Evolutionary conservation across 257 asterid species (phyloP).

Genomic region (Knoxia roxburghii): DNA sequence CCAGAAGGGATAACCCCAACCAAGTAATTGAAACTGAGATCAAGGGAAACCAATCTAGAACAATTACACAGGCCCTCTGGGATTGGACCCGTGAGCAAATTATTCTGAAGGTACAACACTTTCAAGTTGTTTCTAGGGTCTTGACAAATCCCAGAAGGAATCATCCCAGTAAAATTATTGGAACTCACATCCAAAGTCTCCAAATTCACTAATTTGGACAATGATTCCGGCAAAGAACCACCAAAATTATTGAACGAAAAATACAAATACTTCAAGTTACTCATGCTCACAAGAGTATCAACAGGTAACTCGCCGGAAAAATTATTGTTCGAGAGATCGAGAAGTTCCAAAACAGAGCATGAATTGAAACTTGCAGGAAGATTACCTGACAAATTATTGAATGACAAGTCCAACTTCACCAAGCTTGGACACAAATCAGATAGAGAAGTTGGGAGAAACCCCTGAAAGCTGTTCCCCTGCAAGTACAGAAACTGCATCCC

Average conservation of each 20-base stretch:
- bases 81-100: slow-evolving; percentile 55
- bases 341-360: slow-evolving; percentile 53
- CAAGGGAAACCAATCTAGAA: slow-evolving; percentile 70
- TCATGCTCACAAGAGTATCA: slow-evolving; percentile 45
- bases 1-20: slow-evolving; percentile 58
- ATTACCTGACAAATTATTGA: slow-evolving; percentile 56
- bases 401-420: slow-evolving; percentile 60
- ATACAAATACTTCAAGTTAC: slow-evolving; percentile 47
- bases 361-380: slow-evolving; percentile 55
- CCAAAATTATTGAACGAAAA: slow-evolving; percentile 62
- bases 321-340: slow-evolving; percentile 62
- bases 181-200: slow-evolving; percentile 84
- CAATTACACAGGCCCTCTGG: slow-evolving; percentile 74
- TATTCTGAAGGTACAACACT: slow-evolving; percentile 77
- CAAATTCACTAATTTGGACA: slow-evolving; percentile 45
- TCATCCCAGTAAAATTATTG: slow-evolving; percentile 56
- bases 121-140: slow-evolving; percentile 47
- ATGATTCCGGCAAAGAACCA: slow-evolving; percentile 69
- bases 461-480: slow-evolving; percentile 47
- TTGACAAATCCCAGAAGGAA: slow-evolving; percentile 70
- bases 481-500: slow-evolving; percentile 57
- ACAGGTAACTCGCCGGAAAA: slow-evolving; percentile 80
- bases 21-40: slow-evolving; percentile 77
- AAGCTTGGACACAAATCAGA: slow-evolving; percentile 59
- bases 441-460: slow-evolving; percentile 40